Conservation (phyloP, 2,329 filamentous ascomycete species). For the Verticillium nonalfalfae region DNA sequence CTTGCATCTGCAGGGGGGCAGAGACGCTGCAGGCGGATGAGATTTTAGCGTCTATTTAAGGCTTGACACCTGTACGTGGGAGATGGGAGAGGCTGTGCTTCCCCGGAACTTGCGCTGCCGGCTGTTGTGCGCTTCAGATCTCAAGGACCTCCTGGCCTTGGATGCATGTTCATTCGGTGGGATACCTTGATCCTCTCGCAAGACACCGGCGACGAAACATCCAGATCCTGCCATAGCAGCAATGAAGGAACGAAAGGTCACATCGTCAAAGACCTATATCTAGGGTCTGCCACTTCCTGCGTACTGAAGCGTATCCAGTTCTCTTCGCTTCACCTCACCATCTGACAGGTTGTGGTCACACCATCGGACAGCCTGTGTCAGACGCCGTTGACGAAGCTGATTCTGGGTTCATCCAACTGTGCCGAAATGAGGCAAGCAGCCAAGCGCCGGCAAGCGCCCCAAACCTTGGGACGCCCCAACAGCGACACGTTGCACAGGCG, state of each 20-base stretch:
- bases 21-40: not conserved
- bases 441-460: not conserved
- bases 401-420: not conserved
- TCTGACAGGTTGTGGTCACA: too few relatives aligned
- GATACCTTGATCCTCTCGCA: too few relatives aligned
- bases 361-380: not conserved
- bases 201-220: too few relatives aligned
- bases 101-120: not conserved
- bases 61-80: not conserved
- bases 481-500: not conserved
- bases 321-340: not conserved
- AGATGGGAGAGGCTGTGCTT: not conserved
- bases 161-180: too few relatives aligned
- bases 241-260: too few relatives aligned
- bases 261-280: too few relatives aligned
- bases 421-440: not conserved
- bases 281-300: not conserved
- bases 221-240: too few relatives aligned
- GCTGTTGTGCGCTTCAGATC: not conserved
- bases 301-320: not conserved
- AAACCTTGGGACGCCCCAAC: not conserved
- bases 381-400: not conserved
- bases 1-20: not conserved
- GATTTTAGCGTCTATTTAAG: not conserved
- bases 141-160: too few relatives aligned